Conservation (phyloP, 768 basidiomycete species). For the Kwoniella dendrophila region DNA sequence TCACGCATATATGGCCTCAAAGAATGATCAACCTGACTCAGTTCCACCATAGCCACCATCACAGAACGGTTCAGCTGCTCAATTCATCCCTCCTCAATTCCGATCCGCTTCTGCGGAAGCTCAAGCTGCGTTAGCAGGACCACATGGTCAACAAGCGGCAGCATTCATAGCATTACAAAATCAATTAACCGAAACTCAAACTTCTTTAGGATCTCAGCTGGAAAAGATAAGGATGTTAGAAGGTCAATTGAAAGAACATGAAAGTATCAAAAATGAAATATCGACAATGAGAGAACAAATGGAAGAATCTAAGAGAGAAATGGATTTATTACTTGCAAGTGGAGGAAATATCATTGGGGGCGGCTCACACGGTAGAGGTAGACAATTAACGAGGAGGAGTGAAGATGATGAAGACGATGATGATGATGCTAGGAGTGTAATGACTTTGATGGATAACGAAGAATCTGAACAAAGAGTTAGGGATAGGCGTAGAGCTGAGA, state of each 20-base stretch:
- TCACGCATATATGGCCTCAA: neutral
- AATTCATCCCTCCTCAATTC: slow-evolving; percentile 53
- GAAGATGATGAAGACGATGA: slow-evolving; percentile 64
- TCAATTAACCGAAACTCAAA: slow-evolving; percentile 82
- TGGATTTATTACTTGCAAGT: slow-evolving; percentile 55
- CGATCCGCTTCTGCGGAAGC: slow-evolving; percentile 40
- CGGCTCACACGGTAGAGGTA: slow-evolving; percentile 22
- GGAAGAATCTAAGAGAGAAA: slow-evolving; percentile 66
- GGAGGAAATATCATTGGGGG: slow-evolving; percentile 1
- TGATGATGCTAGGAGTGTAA: slow-evolving; percentile 72
- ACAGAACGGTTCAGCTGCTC: slow-evolving; percentile 51
- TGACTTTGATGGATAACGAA: slow-evolving; percentile 63
- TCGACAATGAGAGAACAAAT: slow-evolving; percentile 65
- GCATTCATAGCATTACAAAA: slow-evolving; percentile 70
- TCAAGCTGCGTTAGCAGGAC: slow-evolving; percentile 42
- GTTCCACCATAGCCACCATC: slow-evolving; percentile 43
- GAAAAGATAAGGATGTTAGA: slow-evolving; percentile 80
- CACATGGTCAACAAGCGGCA: slow-evolving; percentile 53
- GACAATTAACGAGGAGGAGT: slow-evolving; percentile 18
- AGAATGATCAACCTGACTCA: neutral
- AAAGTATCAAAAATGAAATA: slow-evolving; percentile 77
- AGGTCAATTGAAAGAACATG: slow-evolving; percentile 77
- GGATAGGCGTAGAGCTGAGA: slow-evolving; percentile 44
- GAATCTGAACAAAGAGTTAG: slow-evolving; percentile 44
- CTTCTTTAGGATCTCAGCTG: slow-evolving; percentile 72